Evolutionary conservation across 192 early-diverging fungal genomes (phyloP), one percentile per base, ranked within the genome.

Genomic region (Entomortierella parvispora): DNA sequence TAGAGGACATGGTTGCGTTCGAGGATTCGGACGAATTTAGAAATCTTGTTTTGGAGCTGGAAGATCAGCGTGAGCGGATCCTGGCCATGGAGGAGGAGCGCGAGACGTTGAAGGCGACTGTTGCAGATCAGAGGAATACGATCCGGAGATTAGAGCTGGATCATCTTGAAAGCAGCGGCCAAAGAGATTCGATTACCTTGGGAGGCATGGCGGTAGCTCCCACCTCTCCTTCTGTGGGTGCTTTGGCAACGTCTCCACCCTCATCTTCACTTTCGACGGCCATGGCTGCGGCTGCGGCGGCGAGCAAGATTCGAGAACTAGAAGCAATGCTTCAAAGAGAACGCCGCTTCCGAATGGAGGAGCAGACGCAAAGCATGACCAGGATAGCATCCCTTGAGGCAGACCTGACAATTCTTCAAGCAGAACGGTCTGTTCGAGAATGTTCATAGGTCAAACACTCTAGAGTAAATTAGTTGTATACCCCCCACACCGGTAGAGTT

Each of bases 401-500:
- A 12, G 79, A 80, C 29, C 46, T 83, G 20, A 83, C 69, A 28
- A 60, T 83, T 10, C 62, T 78, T 4, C 68, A 65, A 56, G 80
- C 79, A 10, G 82, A 83, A 45, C 40, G 69, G 33, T 75, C 71
- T 25, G 62, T 72, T 26, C 48, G 17, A 25, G 57, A 40, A 12
- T 40, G 37, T 12, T 9, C 12, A 9, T 40, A 40, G 37, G 12
- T 5, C 37, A 40, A 5, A 12, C 37, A 40, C 5, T 40, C 5
- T 40, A 40, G 37, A 40, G 37, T 40, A 40, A n/a, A n/a, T n/a
- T n/a, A n/a, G n/a, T n/a, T n/a, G n/a, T n/a, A n/a, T n/a, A n/a
- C n/a, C n/a, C n/a, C n/a, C n/a, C n/a, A n/a, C n/a, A n/a, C n/a
- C n/a, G n/a, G n/a, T n/a, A n/a, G n/a, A n/a, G n/a, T n/a, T n/a